Base-by-base conservation (phyloP, 768 basidiomycete genomes). In the Chalciporus sphaerocephalus region DNA sequence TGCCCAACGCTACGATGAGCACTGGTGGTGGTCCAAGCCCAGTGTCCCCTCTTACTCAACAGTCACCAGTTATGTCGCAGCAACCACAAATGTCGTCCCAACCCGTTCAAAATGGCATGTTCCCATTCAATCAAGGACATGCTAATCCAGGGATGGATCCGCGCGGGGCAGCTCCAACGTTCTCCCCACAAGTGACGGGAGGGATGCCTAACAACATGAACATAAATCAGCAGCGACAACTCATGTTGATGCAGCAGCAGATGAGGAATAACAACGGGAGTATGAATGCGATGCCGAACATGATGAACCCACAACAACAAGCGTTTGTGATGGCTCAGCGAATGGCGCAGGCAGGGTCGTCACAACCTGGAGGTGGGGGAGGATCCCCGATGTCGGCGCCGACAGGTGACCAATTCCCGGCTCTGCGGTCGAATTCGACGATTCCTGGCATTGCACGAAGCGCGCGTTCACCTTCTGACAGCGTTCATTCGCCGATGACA, bases 361-460 rank as follows among this genome's bases (percentile, higher is more conserved):
- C 66, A 9, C 61, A 66, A 51, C 56, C 47, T 32, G 60, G 53
- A 16, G 47, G 44, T 32, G 54, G 51, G 16, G 64, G 69, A 30
- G 67, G 66, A 8, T 76, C 78, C 16, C 75, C 75, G 7, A 69
- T 69, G 62, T 63, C 79, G 15, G 54, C 42, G 62, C 51, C 71
- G 24, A 56, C 70, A 43, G 66, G 67, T 39, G 60, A 66, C 54
- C 65, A 71, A 44, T 76, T 78, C 47, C 73, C 78, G 11, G 69
- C 72, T 5, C 64, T 83, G 23, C 72, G 80, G 16, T 82, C 81
- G 33, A 83, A 79, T 57, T 66, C 73, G 33, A 63, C 77, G 17
- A 82, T 87, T 42, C 85, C 84, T 0, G 85, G 85, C 11, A 89
- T 89, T 42, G 83, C 86, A 17, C 72, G 87, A 55, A 87, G 81